Evolutionary conservation across 202 grass and related monocot species (phyloP), one percentile per base, ranked within the genome.

Genomic region (Hordeum pubiflorum): DNA sequence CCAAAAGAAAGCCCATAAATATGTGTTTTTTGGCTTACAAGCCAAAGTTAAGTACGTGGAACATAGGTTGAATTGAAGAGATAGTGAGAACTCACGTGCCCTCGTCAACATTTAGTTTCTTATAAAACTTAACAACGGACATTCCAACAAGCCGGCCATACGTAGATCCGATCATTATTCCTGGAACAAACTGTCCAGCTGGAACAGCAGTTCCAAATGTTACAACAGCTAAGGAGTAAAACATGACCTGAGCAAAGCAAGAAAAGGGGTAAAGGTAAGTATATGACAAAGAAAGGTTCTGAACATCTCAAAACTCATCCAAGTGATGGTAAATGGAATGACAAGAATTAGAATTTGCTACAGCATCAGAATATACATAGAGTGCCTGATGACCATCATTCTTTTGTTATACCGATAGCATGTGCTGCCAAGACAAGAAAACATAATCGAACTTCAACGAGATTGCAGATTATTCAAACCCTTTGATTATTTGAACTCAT

Each of bases 131-230:
- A 57, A 99, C 96, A 66, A 99, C 96, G 26, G 88, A 81, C 88
- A 99, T 99, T 79, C 96, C 96, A 81, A 99, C 96, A 83, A 99
- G 96, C 24, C 96, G 88, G 0, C 96, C 96, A 87, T 99, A 99
- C 1, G 96, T 99, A 78, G 96, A 99, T 79, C 96, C 96, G 57
- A 99, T 99, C 96, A 99, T 99, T 90, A 99, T 99, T 87, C 96
- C 96, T 83, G 96, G 96, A 78, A 99, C 86, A 44, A 99, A 99
- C 57, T 99, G 96, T 63, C 96, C 96, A 88, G 96, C 96, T 74
- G 96, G 96, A 86, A 99, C 96, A 85, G 96, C 90, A 85, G 90
- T 93, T 79, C 96, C 96, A 88, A 99, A 99, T 81, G 96, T 99
- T 81, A 99, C 85, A 41, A 99, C 85, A 79, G 92, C 92, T 67